Evolutionary conservation across 1,284 basidiomycete genomes (phyloP).

Genomic region (Ustilago nuda): DNA sequence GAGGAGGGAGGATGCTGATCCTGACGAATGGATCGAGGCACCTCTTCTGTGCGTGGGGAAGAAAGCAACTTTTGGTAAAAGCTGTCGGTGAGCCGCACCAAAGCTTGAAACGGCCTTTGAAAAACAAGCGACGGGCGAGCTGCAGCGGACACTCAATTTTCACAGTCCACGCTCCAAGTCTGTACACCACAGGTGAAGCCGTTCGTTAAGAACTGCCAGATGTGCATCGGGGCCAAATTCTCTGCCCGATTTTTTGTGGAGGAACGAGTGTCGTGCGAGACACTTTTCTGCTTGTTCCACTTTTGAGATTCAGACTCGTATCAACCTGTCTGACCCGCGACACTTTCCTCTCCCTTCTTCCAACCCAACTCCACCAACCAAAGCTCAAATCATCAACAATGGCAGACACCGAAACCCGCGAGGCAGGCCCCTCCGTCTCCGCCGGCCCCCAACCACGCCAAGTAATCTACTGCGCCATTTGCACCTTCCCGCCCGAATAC

Average conservation of each 20-base stretch:
- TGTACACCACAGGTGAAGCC: not conserved
- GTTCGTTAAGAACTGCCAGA: not conserved
- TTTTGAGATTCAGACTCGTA: not conserved
- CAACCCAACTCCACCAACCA: not conserved
- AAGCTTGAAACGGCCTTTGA: conserved; percentile 6
- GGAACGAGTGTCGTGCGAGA: conserved; percentile 36
- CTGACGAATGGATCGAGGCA: conserved; percentile 4
- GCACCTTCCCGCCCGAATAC: conserved; percentile 68
- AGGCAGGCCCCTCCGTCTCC: conserved; percentile 45
- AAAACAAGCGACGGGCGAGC: conserved; percentile 1
- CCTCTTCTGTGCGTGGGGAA: not conserved
- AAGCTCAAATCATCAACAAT: not conserved
- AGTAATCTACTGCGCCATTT: conserved; percentile 62
- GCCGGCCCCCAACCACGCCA: conserved; percentile 45
- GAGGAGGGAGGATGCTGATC: not conserved
- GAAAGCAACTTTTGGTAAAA: not conserved
- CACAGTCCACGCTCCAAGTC: not conserved
- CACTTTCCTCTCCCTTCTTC: not conserved
- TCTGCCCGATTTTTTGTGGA: conserved; percentile 11
- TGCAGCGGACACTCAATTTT: conserved; percentile 11
- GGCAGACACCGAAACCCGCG: conserved; percentile 34
- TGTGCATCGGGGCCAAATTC: not conserved
- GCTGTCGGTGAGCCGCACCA: not conserved
- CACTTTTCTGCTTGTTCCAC: conserved; percentile 6
- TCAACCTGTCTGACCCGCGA: not conserved